Conservation (phyloP, 139 green algal genomes). For the Chloropicon primus region DNA sequence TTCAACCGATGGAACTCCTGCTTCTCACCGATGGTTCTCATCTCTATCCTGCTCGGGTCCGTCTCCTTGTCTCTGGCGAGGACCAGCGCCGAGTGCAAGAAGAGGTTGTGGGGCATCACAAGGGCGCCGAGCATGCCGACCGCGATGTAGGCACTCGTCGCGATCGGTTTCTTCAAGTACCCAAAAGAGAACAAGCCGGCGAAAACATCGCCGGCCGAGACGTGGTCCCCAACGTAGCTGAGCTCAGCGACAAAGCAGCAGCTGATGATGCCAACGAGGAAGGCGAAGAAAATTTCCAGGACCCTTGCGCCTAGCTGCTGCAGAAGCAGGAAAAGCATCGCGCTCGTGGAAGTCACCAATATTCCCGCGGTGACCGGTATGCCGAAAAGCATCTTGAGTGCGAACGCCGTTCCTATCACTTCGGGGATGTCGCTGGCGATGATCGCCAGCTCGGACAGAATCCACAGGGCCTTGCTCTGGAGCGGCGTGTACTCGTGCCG, state of each 20-base stretch:
- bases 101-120: slow-evolving; percentile 52
- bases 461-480: slow-evolving; percentile 16
- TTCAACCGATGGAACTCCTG: neutral
- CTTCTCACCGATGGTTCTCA: neutral
- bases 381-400: slow-evolving; percentile 35
- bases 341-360: slow-evolving; percentile 28
- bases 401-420: slow-evolving; percentile 39
- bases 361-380: slow-evolving; percentile 30
- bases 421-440: slow-evolving; percentile 36
- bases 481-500: slow-evolving; percentile 24
- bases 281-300: neutral
- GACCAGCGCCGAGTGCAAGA: slow-evolving; percentile 22
- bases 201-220: slow-evolving; percentile 17
- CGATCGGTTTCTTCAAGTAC: neutral
- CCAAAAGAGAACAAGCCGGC: slow-evolving; percentile 28
- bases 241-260: slow-evolving; percentile 31
- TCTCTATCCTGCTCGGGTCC: neutral
- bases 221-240: neutral
- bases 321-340: slow-evolving; percentile 43
- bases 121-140: slow-evolving; percentile 43
- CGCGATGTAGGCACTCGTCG: slow-evolving; percentile 21
- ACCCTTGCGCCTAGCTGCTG: slow-evolving; percentile 18
- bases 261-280: slow-evolving; percentile 17
- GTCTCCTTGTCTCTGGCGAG: neutral
- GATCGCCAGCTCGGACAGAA: slow-evolving; percentile 26